These are phyloP conservation scores for Alopecurus myosuroides DNA, from an alignment of 176 grass and related monocot genomes.

Conservation along the genomic window DNA sequence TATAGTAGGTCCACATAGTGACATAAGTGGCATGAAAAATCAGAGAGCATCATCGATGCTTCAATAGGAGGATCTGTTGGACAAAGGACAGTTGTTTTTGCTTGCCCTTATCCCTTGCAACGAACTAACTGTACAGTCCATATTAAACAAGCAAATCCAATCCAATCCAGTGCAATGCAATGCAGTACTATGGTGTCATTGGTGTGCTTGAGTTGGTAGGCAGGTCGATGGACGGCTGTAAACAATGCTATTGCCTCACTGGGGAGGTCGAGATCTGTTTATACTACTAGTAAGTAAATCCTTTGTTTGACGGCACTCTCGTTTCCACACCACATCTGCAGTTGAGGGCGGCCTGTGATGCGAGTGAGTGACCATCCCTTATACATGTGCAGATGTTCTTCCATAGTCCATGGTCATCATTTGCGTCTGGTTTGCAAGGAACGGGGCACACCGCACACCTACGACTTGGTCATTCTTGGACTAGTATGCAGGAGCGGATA, in stretches of 20 bases:
- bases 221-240: neutral
- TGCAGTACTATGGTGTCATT: too few relatives aligned
- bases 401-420: conserved; percentile 28
- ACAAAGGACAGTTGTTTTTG: neutral
- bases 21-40: conserved; percentile 20
- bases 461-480: conserved; percentile 40
- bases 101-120: conserved; percentile 21
- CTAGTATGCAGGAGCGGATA: conserved; percentile 4
- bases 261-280: conserved; percentile 34
- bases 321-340: conserved; percentile 9
- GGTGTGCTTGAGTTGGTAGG: neutral
- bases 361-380: neutral
- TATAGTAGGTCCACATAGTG: conserved; percentile 10
- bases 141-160: neutral
- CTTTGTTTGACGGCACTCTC: conserved; percentile 14
- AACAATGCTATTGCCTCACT: neutral
- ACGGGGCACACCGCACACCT: neutral
- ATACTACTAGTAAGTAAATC: neutral
- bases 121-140: conserved; percentile 8
- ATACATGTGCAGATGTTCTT: conserved; percentile 45
- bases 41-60: conserved; percentile 16
- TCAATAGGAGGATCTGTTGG: neutral
- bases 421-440: conserved; percentile 30
- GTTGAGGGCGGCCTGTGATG: neutral
- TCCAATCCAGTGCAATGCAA: neutral